Evolutionary conservation across 805 yeast genomes (phyloP), one percentile per base, ranked within the genome.

Genomic region (Yamadazyma olivae): DNA sequence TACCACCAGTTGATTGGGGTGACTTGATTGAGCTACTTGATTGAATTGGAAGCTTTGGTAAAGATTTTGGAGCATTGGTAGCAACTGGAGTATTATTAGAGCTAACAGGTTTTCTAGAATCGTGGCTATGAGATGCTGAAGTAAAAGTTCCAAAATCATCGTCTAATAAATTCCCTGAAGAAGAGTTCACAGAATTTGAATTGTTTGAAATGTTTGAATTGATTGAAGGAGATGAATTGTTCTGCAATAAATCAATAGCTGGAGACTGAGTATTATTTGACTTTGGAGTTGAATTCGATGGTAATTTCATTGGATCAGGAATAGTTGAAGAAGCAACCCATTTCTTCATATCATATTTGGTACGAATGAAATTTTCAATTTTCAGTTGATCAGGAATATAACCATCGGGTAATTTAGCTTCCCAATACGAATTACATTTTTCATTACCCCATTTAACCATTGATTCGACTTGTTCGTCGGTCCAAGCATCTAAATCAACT

Each of bases 401-500:
- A 8, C 65, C 69, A 12, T 64, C 68, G 2, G 95, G 89, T 42
- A 90, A 69, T 49, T 77, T 77, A 25, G 79, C 74, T 59, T 93
- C 99, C 95, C 97, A 93, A 57, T 71, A 84, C 5, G 58, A 44
- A 56, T 93, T 93, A 18, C 95, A 93, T 56, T 74, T 70, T 28
- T 64, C 72, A 54, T 91, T 91, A 2, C 96, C 95, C 95, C 96
- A 86, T 48, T 75, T 67, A 20, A 87, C 79, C 83, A 93, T 80
- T 43, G 77, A 77, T 41, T 74, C 79, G 20, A 88, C 77, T 57
- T 93, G 96, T 52, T 85, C 95, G 49, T 89, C 96, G 5, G 93
- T 85, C 99, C 99, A 91, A 1, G 95, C 83, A 56, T 91, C 98
- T 51, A 91, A 71, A 63, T 93, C 98, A 25, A 91, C 95, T 5